A percentile compares a stretch with the other conserved stretches of the same genome.
These are phyloP conservation scores for Starmerella tilneyi DNA, from an alignment of 805 yeast genomes.

Conservation along the genomic window DNA sequence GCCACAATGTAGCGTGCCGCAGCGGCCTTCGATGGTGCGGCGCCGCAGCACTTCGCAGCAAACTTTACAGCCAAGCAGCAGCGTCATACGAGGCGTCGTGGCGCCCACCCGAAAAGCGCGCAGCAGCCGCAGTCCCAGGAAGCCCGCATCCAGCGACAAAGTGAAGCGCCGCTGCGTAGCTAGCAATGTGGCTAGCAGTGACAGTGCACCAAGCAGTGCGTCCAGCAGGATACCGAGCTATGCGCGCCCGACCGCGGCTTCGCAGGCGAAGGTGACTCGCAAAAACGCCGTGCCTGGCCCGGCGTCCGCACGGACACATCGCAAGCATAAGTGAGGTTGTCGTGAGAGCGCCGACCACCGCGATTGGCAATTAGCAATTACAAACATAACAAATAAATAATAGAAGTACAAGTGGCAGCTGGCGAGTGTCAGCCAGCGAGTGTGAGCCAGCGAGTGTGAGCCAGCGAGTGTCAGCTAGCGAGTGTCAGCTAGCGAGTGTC, in stretches of 20 bases:
- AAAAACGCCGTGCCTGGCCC: background rate
- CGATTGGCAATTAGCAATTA: background rate
- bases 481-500: slow-evolving; percentile 6
- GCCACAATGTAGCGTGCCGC: background rate
- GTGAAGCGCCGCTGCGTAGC: no score
- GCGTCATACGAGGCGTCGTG: background rate
- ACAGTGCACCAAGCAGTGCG: background rate
- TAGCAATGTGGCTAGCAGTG: background rate
- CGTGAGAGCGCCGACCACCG: background rate
- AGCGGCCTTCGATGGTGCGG: background rate
- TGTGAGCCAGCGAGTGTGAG: background rate
- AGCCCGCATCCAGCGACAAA: no score
- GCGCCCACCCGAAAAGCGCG: no score
- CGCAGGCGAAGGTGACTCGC: slow-evolving; percentile 9
- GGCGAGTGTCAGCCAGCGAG: background rate
- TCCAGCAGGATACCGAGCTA: slow-evolving; percentile 6
- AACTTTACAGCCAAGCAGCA: background rate
- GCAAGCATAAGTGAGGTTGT: background rate
- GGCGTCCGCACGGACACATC: background rate
- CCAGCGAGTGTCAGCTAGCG: background rate
- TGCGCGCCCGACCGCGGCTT: slow-evolving; percentile 17
- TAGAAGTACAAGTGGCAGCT: background rate
- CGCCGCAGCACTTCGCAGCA: background rate
- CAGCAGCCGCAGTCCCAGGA: no score
- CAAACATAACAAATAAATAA: slow-evolving; percentile 3